Base-by-base conservation (phyloP, 768 basidiomycete species). In the Candolleomyces aberdarensis region DNA sequence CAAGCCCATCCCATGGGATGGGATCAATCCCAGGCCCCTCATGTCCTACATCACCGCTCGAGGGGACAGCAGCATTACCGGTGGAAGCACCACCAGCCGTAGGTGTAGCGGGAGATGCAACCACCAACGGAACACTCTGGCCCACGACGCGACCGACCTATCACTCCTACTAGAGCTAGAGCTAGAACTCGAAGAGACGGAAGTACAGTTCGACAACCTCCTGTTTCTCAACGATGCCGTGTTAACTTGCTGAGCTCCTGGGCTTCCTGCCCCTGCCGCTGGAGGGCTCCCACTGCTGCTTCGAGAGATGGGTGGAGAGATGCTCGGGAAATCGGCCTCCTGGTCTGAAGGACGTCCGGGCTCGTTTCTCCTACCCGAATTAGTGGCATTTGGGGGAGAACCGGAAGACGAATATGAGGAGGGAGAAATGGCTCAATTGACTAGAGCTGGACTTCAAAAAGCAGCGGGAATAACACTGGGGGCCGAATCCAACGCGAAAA, bases 401-500 rank as follows among this genome's bases (percentile, higher is more conserved):
- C 43, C 43, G 43, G n/a, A 44, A n/a, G 43, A 44, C 43, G 43
- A 44, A n/a, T 2, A 13, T 26, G 26, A 26, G 14, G 14, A 44
- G 14, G 14, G 4, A 13, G 26, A 26, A 26, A 26, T 3, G 1
- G 3, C 26, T 26, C 26, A 1, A 3, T 26, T 3, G 26, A 26
- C 1, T 13, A 3, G 43, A 44, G 4, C n/a, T 2, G 43, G 43
- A 44, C 43, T 44, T 13, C 3, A 1, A 13, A 3, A 26, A 26
- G 26, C 3, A 26, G 26, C 3, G 26, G 26, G 26, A 3, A 26
- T 26, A 26, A 3, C 26, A 26, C 3, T 26, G 26, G 26, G 26
- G 3, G 26, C 26, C 26, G 26, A 26, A 3, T 26, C 26, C 26
- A 19, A 44, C 13, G 43, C 83, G 61, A 86, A 87, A 3, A 85